phyloP scores from a whole-genome alignment of 2,329 filamentous ascomycete species.

The Ophiocordyceps australis region DNA sequence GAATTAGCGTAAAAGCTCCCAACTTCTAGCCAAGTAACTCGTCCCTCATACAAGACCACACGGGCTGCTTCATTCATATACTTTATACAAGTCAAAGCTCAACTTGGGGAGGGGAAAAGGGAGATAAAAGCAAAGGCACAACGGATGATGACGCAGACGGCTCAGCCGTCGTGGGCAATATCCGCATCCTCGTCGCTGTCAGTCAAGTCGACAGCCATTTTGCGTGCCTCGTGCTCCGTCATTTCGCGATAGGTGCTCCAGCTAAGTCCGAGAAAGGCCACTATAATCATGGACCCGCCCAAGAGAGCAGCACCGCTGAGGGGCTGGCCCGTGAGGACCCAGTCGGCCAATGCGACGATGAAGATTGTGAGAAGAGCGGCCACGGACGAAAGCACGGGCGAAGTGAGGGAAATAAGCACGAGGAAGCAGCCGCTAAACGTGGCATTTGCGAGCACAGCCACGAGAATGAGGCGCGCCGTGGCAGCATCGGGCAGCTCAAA shows the following conservation, averaged over 20 bases:
- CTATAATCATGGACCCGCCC: slow-evolving; percentile 76
- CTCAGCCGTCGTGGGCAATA: slow-evolving; percentile 4
- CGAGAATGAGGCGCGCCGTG: slow-evolving; percentile 60
- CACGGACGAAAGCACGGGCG: slow-evolving; percentile 80
- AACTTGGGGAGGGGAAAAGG: too few species aligned
- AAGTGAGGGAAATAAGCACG: slow-evolving; percentile 81
- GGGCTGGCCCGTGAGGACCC: slow-evolving; percentile 62
- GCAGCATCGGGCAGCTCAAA: slow-evolving; percentile 69
- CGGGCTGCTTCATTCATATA: too few species aligned
- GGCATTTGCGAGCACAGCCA: slow-evolving; percentile 75
- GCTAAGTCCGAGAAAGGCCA: slow-evolving; percentile 70
- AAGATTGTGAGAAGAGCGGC: slow-evolving; percentile 93
- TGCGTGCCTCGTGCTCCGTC: slow-evolving; percentile 59
- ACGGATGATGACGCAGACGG: too few species aligned
- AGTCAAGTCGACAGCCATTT: slow-evolving; percentile 22
- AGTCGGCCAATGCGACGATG: slow-evolving; percentile 83
- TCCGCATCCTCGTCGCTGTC: slow-evolving; percentile 29
- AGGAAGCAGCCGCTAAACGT: slow-evolving; percentile 87
- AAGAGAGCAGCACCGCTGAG: slow-evolving; percentile 57
- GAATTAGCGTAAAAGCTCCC: too few species aligned
- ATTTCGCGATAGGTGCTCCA: slow-evolving; percentile 92
- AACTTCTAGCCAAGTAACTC: too few species aligned
- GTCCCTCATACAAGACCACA: too few species aligned
- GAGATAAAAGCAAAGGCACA: too few species aligned
- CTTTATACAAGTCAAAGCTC: too few species aligned